Evolutionary conservation across 2,329 filamentous ascomycete genomes (phyloP), one percentile per base, ranked within the genome.

Genomic region (Penicillium aurantiogriseum): DNA sequence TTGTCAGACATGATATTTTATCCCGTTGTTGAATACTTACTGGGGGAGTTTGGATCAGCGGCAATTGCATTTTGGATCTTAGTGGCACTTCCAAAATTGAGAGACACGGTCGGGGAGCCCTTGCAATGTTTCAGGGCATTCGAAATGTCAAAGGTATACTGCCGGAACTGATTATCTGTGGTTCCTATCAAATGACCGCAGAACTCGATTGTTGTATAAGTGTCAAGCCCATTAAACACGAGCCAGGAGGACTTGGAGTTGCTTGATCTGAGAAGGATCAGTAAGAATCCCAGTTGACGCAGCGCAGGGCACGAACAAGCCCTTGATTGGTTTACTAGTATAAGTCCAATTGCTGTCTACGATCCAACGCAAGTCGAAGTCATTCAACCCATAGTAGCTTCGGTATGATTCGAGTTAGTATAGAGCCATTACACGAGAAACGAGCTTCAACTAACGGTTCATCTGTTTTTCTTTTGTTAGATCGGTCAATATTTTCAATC

Each of bases 151-250:
- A 86, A 86, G 40, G 77, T 79, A 69, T 84, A 87, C 64, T 87
- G 84, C 2, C 84, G 77, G 63, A 87, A 87, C 66, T 87, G 85
- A 59, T 87, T 87, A 64, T 86, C 78, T 0, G 85, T 85, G 7
- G 76, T 77, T 2, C 81, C 84, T 4, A 87, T 77, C 51, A 78
- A 72, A 23, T 82, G 68, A 0, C 77, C 80, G 60, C 85, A 87
- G 36, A 87, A 74, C 7, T 77, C 74, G 45, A 88, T 79, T 10
- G 79, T 80, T 6, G 83, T 76, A 62, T 85, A 86, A 0, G 85
- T 87, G 61, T 88, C 85, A 2, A 87, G 74, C 7, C 85, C 85
- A 55, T 87, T 80, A 71, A 87, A 87, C 0, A 86, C 74, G 1
- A 87, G 77, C 76, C 80, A 86, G 3, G 80, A 84, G 8, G 71